Percentiles rank a stretch among this genome's conserved stretches.
Conservation (phyloP, 352 stramenopile species). For the Globisporangium splendens region DNA sequence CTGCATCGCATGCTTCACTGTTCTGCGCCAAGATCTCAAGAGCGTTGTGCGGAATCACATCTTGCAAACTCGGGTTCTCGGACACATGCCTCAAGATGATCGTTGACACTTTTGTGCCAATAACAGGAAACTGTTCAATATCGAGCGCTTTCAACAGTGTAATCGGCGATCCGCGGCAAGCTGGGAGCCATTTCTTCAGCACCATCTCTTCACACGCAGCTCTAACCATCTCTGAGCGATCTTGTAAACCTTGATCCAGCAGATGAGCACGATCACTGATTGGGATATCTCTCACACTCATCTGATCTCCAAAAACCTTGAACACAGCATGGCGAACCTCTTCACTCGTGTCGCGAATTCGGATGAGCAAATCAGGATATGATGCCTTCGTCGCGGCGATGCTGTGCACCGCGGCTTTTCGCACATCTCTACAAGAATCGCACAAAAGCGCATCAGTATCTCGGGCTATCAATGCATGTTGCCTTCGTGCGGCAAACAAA, state of each 20-base stretch:
- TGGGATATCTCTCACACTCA: conserved; percentile 50
- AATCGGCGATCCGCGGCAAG: conserved; percentile 47
- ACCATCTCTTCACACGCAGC: conserved; percentile 70
- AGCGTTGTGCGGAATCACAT: conserved; percentile 35
- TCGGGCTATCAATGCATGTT: not conserved
- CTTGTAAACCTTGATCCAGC: conserved; percentile 71
- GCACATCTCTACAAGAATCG: conserved; percentile 43
- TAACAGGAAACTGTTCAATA: conserved; percentile 52
- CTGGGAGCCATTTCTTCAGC: conserved; percentile 59
- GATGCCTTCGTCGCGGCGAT: conserved; percentile 39
- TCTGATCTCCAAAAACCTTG: conserved; percentile 37
- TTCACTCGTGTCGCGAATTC: conserved; percentile 69
- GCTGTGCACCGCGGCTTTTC: conserved; percentile 54
- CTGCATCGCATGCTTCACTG: conserved; percentile 36
- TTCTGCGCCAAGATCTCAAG: conserved; percentile 39
- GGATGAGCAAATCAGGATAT: conserved; percentile 58
- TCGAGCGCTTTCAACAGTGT: conserved; percentile 56
- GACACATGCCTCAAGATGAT: conserved; percentile 47
- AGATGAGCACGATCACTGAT: conserved; percentile 67
- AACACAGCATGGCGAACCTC: conserved; percentile 66
- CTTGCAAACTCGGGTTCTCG: conserved; percentile 30
- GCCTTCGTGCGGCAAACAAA: not conserved
- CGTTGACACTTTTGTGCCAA: conserved; percentile 46
- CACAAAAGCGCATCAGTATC: not conserved
- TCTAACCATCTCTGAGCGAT: conserved; percentile 47